Percentiles rank a stretch among this genome's conserved stretches.
Conservation (phyloP, 495 filamentous ascomycete species). For the Hypoxylon lenormandii region DNA sequence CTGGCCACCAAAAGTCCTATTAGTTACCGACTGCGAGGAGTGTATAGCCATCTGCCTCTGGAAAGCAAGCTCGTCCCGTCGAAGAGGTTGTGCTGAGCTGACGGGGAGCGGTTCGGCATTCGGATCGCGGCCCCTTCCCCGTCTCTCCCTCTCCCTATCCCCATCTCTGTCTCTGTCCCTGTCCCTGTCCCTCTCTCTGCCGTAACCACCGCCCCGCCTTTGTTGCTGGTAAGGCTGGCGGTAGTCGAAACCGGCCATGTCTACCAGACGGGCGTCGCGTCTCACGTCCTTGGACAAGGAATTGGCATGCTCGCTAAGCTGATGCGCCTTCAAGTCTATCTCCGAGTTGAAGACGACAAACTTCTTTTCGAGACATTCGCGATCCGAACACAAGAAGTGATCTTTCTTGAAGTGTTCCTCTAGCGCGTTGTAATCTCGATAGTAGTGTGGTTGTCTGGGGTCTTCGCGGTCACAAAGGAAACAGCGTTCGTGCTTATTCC, state of each 20-base stretch:
- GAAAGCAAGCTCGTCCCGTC: slow-evolving; percentile 89
- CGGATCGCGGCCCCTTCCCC: slow-evolving; percentile 65
- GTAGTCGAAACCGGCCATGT: slow-evolving; percentile 86
- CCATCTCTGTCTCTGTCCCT: slow-evolving; percentile 33
- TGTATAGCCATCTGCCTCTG: slow-evolving; percentile 93
- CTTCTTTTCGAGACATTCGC: slow-evolving; percentile 93
- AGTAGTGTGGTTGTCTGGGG: slow-evolving; percentile 82
- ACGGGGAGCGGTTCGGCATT: slow-evolving; percentile 82
- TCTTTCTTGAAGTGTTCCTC: slow-evolving; percentile 87
- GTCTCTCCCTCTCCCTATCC: slow-evolving; percentile 61
- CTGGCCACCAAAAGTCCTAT: slow-evolving; percentile 83
- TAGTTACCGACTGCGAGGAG: slow-evolving; percentile 80
- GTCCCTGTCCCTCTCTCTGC: slow-evolving; percentile 30
- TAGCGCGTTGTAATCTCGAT: slow-evolving; percentile 82
- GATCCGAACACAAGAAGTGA: slow-evolving; percentile 86
- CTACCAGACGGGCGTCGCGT: slow-evolving; percentile 85
- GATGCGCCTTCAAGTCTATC: slow-evolving; percentile 91
- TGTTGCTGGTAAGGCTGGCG: slow-evolving; percentile 74
- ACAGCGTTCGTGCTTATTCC: slow-evolving; percentile 91
- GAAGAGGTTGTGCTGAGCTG: slow-evolving; percentile 83
- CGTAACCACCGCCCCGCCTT: slow-evolving; percentile 65
- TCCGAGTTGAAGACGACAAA: slow-evolving; percentile 96
- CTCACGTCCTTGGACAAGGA: slow-evolving; percentile 83
- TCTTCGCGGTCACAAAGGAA: slow-evolving; percentile 88
- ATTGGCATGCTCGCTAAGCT: slow-evolving; percentile 79